Base-by-base conservation (phyloP, 2,329 filamentous ascomycete species). In the Epichloe gansuensis region DNA sequence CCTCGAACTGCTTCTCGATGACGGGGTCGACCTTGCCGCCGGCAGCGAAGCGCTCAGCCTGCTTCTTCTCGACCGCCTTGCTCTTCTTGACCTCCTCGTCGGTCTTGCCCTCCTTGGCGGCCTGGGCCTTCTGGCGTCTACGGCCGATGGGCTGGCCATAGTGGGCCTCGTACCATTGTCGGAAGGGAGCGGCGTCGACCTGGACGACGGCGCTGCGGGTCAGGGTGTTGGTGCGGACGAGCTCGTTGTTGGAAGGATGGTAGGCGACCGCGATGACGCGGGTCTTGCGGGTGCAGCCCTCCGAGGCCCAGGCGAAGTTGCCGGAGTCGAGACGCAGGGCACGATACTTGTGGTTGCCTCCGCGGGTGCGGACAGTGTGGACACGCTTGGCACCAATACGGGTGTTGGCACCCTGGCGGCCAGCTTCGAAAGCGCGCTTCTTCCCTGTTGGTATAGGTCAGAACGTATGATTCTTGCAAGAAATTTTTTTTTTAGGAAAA, bases 181-280 rank as follows among this genome's bases (percentile, higher is more conserved):
- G 83, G 88, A 98, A 98, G 64, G 93, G 93, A 60, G 93, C 89
- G 67, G 94, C 93, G 75, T 98, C 93, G 76, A 98, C 80, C 82
- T 98, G 93, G 73, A 98, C 88, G 69, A 98, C 88, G 77, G 93
- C 93, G 71, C 89, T 89, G 80, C 90, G 94, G 82, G 93, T 98
- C 73, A 98, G 83, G 79, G 93, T 97, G 86, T 98, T 98, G 76
- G 93, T 98, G 71, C 93, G 93, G 81, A 98, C 90, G 66, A 98
- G 84, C 80, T 98, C 93, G 89, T 98, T 98, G 90, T 98, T 98
- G 74, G 91, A 96, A 59, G 93, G 94, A 78, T 98, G 94, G 87
- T 89, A 98, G 72, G 85, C 86, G 77, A 98, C 94, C 68, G 80
- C 89, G 74, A 98, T 96, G 74, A 98, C 87, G 81, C 94, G 93